Conservation (phyloP, 2,329 filamentous ascomycete genomes). For the Fusarium clavum region DNA sequence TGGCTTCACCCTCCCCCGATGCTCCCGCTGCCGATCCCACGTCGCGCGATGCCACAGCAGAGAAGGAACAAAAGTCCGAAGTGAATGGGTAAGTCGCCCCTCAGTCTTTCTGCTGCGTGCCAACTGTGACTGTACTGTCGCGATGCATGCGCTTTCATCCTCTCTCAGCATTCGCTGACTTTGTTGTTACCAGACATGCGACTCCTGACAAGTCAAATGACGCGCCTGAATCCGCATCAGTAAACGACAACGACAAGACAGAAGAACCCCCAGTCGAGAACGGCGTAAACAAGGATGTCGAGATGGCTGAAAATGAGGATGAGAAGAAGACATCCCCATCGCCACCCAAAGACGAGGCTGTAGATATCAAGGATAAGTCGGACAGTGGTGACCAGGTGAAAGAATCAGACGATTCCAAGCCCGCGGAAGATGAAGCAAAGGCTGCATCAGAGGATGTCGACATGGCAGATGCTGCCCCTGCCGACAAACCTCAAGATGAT, state of each 20-base stretch:
- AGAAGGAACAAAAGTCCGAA: slow-evolving; percentile 50
- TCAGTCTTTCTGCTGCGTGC: slow-evolving; percentile 8
- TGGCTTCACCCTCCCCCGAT: slow-evolving; percentile 63
- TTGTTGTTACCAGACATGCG: slow-evolving; percentile 44
- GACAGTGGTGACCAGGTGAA: slow-evolving; percentile 22
- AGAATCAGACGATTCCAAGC: slow-evolving; percentile 11
- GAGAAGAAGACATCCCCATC: slow-evolving; percentile 25
- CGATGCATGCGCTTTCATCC: slow-evolving; percentile 4
- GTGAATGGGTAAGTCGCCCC: slow-evolving; percentile 54
- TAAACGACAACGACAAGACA: slow-evolving; percentile 44
- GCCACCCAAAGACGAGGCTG: slow-evolving; percentile 17
- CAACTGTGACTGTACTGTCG: slow-evolving; percentile 22
- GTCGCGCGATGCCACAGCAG: slow-evolving; percentile 49
- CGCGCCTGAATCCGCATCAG: slow-evolving; percentile 38
- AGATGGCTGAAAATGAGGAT: slow-evolving; percentile 36
- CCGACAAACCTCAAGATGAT: slow-evolving; percentile 19
- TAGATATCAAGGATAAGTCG: slow-evolving; percentile 27
- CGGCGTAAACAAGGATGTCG: slow-evolving; percentile 42
- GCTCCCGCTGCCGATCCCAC: slow-evolving; percentile 60
- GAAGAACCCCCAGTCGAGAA: slow-evolving; percentile 43
- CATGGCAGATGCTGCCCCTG: slow-evolving; percentile 27
- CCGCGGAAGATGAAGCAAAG: slow-evolving; percentile 1
- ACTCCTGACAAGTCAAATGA: slow-evolving; percentile 40
- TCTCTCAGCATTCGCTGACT: slow-evolving; percentile 42
- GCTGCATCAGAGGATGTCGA: slow-evolving; percentile 27